phyloP scores from a whole-genome alignment of 1,284 basidiomycete species.

The Microstroma glucosiphilum region DNA sequence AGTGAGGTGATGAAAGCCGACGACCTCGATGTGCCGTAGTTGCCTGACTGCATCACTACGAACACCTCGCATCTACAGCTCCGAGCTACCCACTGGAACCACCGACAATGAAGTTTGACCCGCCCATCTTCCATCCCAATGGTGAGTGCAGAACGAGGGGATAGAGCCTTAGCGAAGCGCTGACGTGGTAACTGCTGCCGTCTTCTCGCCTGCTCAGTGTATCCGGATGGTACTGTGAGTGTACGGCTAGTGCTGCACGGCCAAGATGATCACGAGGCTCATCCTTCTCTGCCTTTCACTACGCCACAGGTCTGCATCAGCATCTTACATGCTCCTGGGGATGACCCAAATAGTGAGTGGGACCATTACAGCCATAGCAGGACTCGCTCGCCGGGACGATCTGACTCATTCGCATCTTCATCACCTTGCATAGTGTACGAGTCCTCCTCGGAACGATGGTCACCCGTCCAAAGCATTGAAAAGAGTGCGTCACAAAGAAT shows the following conservation, averaged over 20 bases:
- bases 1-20: slow-evolving; percentile 51
- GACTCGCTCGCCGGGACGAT: not conserved
- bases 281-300: no score
- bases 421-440: slow-evolving; percentile 57
- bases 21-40: not conserved
- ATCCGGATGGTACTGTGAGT: slow-evolving; percentile 73
- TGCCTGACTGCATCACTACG: not conserved
- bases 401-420: not conserved
- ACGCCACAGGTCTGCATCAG: slow-evolving; percentile 71
- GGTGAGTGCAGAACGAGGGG: slow-evolving; percentile 56
- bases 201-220: slow-evolving; percentile 57
- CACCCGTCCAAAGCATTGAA: slow-evolving; percentile 92
- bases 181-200: not conserved
- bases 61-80: slow-evolving; percentile 16
- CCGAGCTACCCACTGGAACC: slow-evolving; percentile 49
- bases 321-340: slow-evolving; percentile 93
- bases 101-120: slow-evolving; percentile 81
- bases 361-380: not conserved
- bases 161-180: not conserved
- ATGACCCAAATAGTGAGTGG: slow-evolving; percentile 59
- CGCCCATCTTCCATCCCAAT: slow-evolving; percentile 94
- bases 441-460: slow-evolving; percentile 93
- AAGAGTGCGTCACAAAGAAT: slow-evolving; percentile 57
- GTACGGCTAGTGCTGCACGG: no score
- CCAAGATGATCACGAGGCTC: no score